Percentiles rank a stretch among this genome's conserved stretches.
phyloP scores from a whole-genome alignment of 176 grass and related monocot species.

The Zoysia japonica region DNA sequence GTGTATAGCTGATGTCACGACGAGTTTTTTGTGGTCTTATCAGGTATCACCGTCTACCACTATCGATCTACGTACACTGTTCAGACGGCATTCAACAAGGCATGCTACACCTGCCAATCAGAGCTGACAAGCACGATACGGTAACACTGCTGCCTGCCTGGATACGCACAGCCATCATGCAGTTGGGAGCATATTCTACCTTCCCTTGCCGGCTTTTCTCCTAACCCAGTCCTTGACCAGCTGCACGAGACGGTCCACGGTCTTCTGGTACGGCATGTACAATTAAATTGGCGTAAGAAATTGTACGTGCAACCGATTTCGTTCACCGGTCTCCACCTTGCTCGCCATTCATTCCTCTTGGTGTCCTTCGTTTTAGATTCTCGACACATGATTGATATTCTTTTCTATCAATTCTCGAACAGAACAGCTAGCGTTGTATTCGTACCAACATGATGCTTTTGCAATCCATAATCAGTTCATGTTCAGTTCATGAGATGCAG shows the following conservation, averaged over 20 bases:
- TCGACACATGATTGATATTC: neutral
- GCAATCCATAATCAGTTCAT: too few species aligned
- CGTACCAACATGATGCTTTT: slow-evolving; percentile 18
- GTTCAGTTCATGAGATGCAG: too few species aligned
- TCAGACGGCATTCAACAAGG: too few species aligned
- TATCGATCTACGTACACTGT: too few species aligned
- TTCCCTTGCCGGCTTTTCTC: neutral
- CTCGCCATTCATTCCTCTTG: neutral
- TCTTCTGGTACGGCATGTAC: neutral
- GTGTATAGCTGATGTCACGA: too few species aligned
- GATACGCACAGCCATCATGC: slow-evolving; percentile 8
- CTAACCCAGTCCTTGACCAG: neutral
- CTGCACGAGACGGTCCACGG: neutral
- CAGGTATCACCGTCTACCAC: too few species aligned
- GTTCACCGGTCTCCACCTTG: slow-evolving; percentile 31
- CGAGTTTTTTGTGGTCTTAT: too few species aligned
- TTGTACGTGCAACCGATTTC: neutral
- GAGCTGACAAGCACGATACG: too few species aligned
- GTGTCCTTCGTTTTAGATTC: slow-evolving; percentile 27
- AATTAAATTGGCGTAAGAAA: neutral
- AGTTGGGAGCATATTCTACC: neutral
- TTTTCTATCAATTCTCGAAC: neutral
- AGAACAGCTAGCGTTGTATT: neutral
- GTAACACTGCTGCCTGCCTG: neutral
- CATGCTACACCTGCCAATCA: too few species aligned